Evolutionary conservation across 345 rosid species (phyloP).

Genomic region (Gynandropsis gynandra): DNA sequence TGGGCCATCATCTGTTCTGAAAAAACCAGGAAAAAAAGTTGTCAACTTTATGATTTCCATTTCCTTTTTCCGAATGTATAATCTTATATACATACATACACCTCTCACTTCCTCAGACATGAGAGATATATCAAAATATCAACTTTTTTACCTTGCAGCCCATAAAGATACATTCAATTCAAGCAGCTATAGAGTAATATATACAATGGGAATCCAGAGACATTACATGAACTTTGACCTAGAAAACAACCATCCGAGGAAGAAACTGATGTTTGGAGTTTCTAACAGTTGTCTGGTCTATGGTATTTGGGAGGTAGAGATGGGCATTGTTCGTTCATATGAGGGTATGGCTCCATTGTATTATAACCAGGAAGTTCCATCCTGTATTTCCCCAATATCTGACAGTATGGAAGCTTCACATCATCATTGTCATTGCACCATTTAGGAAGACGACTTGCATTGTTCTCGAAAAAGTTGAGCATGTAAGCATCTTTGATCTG

Average conservation of each 20-base stretch:
- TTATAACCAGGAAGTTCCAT: constrained; percentile 95
- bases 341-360: constrained; percentile 75
- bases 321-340: constrained; percentile 87
- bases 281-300: constrained; percentile 61
- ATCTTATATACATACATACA: background rate
- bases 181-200: constrained; percentile 13
- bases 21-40: constrained; percentile 14
- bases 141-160: too few species aligned
- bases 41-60: constrained; percentile 3
- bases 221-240: constrained; percentile 5
- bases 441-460: constrained; percentile 73
- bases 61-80: background rate
- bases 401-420: constrained; percentile 82
- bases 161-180: constrained; percentile 1
- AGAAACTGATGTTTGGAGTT: background rate
- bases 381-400: constrained; percentile 77
- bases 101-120: background rate
- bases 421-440: constrained; percentile 92
- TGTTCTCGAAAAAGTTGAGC: constrained; percentile 61
- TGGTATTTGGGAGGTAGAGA: constrained; percentile 79
- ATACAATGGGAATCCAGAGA: constrained; percentile 7
- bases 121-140: background rate
- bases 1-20: constrained; percentile 26
- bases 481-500: constrained; percentile 90
- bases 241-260: constrained; percentile 15